Evolutionary conservation across 768 basidiomycete genomes (phyloP).

Genomic region (Chlorophyllum brunneum): DNA sequence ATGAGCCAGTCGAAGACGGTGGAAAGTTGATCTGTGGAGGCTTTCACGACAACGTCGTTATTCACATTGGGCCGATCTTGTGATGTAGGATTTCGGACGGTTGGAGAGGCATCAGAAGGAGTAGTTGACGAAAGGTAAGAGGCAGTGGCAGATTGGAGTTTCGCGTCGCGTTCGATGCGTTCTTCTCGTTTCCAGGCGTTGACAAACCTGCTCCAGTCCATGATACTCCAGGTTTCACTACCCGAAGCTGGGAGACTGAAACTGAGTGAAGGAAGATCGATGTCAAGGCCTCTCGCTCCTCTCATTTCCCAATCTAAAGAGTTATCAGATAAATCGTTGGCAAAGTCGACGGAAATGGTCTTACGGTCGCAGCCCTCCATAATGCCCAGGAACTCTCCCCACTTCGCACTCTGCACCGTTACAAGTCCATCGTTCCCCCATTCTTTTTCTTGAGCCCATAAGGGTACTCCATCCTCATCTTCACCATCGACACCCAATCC

Average conservation of each 20-base stretch:
- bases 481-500: conserved; percentile 7
- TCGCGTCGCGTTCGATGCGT: conserved; percentile 31
- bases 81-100: not conserved
- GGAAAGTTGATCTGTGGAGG: conserved; percentile 69
- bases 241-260: conserved; percentile 24
- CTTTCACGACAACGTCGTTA: conserved; percentile 56
- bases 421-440: conserved; percentile 94
- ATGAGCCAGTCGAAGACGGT: conserved; percentile 78
- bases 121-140: not conserved
- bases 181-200: conserved; percentile 58
- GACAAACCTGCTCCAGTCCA: conserved; percentile 64
- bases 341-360: conserved; percentile 15
- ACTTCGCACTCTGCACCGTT: conserved; percentile 85
- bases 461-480: conserved; percentile 22
- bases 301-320: conserved; percentile 83
- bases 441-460: conserved; percentile 48
- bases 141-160: not conserved
- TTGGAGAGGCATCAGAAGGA: not conserved
- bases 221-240: conserved; percentile 39
- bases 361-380: conserved; percentile 84
- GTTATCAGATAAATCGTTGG: not conserved
- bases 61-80: conserved; percentile 11
- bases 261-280: conserved; percentile 53
- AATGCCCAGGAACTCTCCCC: conserved; percentile 93
- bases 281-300: conserved; percentile 77